A percentile compares a stretch with the other conserved stretches of the same genome.
Conservation (phyloP, 2,329 filamentous ascomycete genomes). For the Dendryphion nanum region DNA sequence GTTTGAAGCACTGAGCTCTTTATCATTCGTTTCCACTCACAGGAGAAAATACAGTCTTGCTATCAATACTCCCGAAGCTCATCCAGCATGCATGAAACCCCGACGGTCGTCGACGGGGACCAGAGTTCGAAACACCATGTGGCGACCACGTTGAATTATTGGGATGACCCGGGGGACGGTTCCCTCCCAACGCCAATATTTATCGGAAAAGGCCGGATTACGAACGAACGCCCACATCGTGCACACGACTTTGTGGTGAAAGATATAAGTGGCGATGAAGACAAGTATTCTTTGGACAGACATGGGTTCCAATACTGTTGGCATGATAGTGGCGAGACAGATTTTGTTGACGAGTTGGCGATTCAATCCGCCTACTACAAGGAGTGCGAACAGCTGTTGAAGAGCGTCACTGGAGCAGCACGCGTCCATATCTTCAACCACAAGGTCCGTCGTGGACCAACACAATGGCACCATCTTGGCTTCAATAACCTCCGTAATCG, state of each 20-base stretch:
- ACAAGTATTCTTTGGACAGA: slow-evolving; percentile 15
- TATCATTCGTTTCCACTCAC: slow-evolving; percentile 1
- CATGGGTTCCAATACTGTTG: slow-evolving; percentile 21
- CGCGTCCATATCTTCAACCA: slow-evolving; percentile 63
- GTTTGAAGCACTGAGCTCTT: slow-evolving; percentile 1
- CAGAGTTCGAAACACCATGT: slow-evolving; percentile 15
- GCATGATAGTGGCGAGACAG: slow-evolving; percentile 16
- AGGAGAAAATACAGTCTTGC: not conserved
- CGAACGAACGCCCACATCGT: slow-evolving; percentile 19
- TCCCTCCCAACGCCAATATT: slow-evolving; percentile 19
- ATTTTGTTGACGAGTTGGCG: slow-evolving; percentile 15
- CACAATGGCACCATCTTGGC: slow-evolving; percentile 30
- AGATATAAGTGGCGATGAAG: slow-evolving; percentile 20
- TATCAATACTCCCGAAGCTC: slow-evolving; percentile 3
- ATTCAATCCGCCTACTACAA: slow-evolving; percentile 17
- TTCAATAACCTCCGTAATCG: slow-evolving; percentile 27
- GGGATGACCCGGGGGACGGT: slow-evolving; percentile 22
- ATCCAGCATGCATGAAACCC: slow-evolving; percentile 5
- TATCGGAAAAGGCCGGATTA: slow-evolving; percentile 21
- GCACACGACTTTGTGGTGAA: slow-evolving; percentile 18
- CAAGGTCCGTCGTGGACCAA: slow-evolving; percentile 50
- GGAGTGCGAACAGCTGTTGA: slow-evolving; percentile 27
- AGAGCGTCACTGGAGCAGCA: slow-evolving; percentile 52
- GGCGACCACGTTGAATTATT: slow-evolving; percentile 20
- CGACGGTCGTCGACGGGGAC: slow-evolving; percentile 1